Conservation (phyloP, 164 flowering plant species). For the Litsea cubeba region DNA sequence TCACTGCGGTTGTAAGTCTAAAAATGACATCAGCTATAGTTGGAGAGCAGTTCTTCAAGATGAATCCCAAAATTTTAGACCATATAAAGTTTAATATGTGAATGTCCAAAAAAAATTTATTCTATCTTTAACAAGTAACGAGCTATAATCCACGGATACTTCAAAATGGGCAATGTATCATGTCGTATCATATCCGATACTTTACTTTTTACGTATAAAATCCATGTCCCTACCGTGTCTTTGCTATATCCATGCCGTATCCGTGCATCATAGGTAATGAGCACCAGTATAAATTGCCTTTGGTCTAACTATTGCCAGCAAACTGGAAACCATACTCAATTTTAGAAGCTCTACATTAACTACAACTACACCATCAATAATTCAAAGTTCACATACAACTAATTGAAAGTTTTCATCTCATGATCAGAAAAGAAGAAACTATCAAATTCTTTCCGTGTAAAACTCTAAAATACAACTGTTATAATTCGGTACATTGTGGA, state of each 20-base stretch:
- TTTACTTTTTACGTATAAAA: too few species aligned
- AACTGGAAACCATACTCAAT: neutral
- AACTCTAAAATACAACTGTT: constrained; percentile 4
- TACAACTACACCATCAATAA: neutral
- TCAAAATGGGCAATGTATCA: too few species aligned
- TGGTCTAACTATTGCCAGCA: neutral
- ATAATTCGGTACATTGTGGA: neutral
- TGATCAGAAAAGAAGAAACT: neutral
- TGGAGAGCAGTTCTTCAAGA: too few species aligned
- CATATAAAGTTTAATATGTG: too few species aligned
- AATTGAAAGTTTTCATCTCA: neutral
- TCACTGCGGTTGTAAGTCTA: neutral
- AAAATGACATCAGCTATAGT: too few species aligned
- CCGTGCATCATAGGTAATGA: neutral
- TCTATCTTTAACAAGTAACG: neutral
- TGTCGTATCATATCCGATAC: too few species aligned
- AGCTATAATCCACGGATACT: neutral
- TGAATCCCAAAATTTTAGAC: too few species aligned
- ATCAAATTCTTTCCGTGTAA: neutral
- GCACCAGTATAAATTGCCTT: neutral
- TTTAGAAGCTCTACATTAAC: constrained; percentile 1
- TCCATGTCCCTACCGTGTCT: too few species aligned
- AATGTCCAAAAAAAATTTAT: too few species aligned
- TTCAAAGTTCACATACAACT: neutral
- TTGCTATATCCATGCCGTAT: too few species aligned